Evolutionary conservation across 78 protist genomes (phyloP), one percentile per base, ranked within the genome.

Genomic region (Protostelium mycophagum): DNA sequence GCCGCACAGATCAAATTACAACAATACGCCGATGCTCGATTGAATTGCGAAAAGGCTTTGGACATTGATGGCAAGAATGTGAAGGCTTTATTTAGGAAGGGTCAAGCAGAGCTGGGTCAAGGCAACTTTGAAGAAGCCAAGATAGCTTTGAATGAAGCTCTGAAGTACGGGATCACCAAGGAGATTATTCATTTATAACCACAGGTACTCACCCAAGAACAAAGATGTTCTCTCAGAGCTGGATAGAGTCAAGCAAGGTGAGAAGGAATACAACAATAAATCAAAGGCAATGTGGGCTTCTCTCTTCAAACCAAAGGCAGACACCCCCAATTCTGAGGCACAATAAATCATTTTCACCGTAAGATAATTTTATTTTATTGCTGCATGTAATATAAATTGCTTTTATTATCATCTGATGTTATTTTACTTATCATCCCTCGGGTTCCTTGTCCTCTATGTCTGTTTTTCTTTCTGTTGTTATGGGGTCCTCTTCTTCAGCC

Each of bases 81-180:
- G 16, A 89, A 90, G 35, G 96, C 95, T 16, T 83, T 94, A 1
- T 88, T 85, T 83, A 28, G 96, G n/a, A 85, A 93, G 51, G 96
- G 96, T n/a, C 88, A 94, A 86, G 38, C 91, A 25, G 38, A 87
- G 31, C 0, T 84, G 1, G 87, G 34, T 36, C 29, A 86, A 16
- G 84, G 89, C 34, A 37, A 91, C 85, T 94, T 35, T 63, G 28
- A 36, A 1, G 86, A 63, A 5, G 96, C 96, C 28, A 83, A 91
- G 84, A 83, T 38, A 1, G 96, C 91, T 85, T 86, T 94, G 0
- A 37, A 63, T 63, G 38, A 51, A 35, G 96, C 93, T 5, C 38
- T 88, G 0, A 51, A 51, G 73, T 51, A n/a, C n/a, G 73, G 16
- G 73, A 25, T 16, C 73, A 51, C 73, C 31, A 51, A 25, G 73